Evolutionary conservation across 306 rosid genomes (phyloP), one percentile per base, ranked within the genome.

Genomic region (Clitoria ternatea): DNA sequence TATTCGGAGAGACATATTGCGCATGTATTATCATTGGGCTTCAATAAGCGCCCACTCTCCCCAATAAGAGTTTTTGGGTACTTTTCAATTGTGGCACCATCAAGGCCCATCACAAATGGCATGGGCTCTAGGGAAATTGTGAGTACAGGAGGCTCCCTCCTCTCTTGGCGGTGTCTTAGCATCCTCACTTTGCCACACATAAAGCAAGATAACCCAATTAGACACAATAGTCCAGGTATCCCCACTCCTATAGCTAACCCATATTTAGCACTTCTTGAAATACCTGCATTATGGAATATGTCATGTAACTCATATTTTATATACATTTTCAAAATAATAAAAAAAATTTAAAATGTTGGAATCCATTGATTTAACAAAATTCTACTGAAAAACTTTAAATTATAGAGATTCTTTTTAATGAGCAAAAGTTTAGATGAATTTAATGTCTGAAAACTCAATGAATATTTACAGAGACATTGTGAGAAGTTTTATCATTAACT

Each of bases 1-100:
- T 92, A 92, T 56, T 92, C 98, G 0, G 80, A 78, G 11, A 92
- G 43, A 37, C 96, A 92, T 2, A 92, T 92, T 0, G 98, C 74
- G 54, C 98, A 92, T 0, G 78, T 88, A 27, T 68, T 86, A 47
- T 90, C 91, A 18, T 14, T 78, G 27, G 89, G 77, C 79, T 85
- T 92, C 11, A 96, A 92, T 14, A 90, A 55, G 19, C 96, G 77
- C 10, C 82, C 66, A 6, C 96, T 92, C 72, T 85, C 88, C 0
- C 96, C 98, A 1, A 92, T 53, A 17, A 74, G 73, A 7, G 82
- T 88, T 61, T 88, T 88, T 0, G 98, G 97, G 29, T 74, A 92
- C 4, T 88, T 88, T n/a, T 85, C 90, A 15, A 92, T 92, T 4
- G 91, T 88, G 3, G 92, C 77, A 22, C 85, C 81, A 17, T 90